Base-by-base conservation (phyloP, 768 basidiomycete genomes). In the Phylloporus sp. region DNA sequence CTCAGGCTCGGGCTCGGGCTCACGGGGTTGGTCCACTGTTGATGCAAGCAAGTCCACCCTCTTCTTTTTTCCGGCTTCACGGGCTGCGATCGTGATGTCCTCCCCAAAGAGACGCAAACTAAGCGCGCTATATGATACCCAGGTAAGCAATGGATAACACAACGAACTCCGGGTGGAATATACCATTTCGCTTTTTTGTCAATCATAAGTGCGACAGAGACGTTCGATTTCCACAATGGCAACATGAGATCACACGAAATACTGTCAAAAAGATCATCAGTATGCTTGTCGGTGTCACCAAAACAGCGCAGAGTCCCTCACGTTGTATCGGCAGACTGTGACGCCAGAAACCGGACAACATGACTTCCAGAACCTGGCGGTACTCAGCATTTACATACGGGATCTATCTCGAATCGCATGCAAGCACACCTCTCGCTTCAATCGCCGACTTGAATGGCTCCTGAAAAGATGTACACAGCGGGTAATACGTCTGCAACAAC, bases 131-230 rank as follows among this genome's bases (percentile, higher is more conserved):
- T 4, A 9, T 13, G 29, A 29, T 51, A 47, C 12, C 34, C 43
- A 35, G 46, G 32, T 53, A 29, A 45, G 36, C 18, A 12, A 11
- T 39, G 32, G 5, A 10, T 2, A 28, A 9, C 13, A 31, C 15
- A 2, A 9, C 18, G 5, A 22, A 20, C 9, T 6, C 35, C 20
- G n/a, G n/a, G n/a, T n/a, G n/a, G n/a, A 23, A 15, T 6, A 36
- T 39, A 92, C 95, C 88, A 91, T 72, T 98, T 98, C 23, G 93
- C 91, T 63, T 89, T 89, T 70, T 98, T 99, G 71, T 98, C 94
- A 48, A 97, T 84, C 92, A 98, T 93, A 52, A 98, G 75, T 0
- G 87, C 83, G 47, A 95, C 66, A 0, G 93, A 95, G 12, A 84
- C 82, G 52, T 86, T 86, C 2, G 92, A 93, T 71, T 91, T 94